Conservation (phyloP, 345 rosid genomes). For the Leavenworthia alabamica region DNA sequence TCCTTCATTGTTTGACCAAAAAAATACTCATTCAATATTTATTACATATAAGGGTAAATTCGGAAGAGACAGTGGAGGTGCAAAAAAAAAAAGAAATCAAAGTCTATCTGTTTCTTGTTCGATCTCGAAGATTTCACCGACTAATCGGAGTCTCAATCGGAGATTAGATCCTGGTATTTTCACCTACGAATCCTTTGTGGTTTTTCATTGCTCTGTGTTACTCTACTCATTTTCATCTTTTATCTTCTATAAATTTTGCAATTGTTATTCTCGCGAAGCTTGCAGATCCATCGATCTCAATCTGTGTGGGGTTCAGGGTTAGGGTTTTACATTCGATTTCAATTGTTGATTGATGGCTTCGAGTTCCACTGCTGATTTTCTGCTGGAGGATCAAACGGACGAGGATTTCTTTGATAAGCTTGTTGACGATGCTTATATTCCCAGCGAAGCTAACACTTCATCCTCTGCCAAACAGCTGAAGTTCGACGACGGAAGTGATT, state of each 20-base stretch:
- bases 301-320: constrained; percentile 12
- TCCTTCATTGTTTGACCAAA: too few relatives aligned
- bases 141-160: constrained; percentile 22
- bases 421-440: constrained; percentile 54
- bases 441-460: constrained; percentile 12
- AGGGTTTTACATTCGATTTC: constrained; percentile 12
- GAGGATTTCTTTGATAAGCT: constrained; percentile 95
- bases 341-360: constrained; percentile 57
- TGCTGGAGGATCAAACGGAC: constrained; percentile 94
- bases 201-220: constrained; percentile 9
- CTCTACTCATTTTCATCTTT: constrained; percentile 11
- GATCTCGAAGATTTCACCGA: constrained; percentile 25
- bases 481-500: constrained; percentile 38
- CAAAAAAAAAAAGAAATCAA: not conserved
- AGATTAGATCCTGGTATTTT: constrained; percentile 1
- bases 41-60: constrained; percentile 13
- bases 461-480: constrained; percentile 20
- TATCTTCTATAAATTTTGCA: not conserved
- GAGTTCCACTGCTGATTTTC: constrained; percentile 65
- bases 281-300: constrained; percentile 16
- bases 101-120: not conserved
- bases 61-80: not conserved
- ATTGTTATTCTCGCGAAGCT: constrained; percentile 8
- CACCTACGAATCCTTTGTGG: constrained; percentile 7
- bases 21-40: not conserved